phyloP scores from a whole-genome alignment of 163 green algal genomes.

The Prototheca stagnorum region DNA sequence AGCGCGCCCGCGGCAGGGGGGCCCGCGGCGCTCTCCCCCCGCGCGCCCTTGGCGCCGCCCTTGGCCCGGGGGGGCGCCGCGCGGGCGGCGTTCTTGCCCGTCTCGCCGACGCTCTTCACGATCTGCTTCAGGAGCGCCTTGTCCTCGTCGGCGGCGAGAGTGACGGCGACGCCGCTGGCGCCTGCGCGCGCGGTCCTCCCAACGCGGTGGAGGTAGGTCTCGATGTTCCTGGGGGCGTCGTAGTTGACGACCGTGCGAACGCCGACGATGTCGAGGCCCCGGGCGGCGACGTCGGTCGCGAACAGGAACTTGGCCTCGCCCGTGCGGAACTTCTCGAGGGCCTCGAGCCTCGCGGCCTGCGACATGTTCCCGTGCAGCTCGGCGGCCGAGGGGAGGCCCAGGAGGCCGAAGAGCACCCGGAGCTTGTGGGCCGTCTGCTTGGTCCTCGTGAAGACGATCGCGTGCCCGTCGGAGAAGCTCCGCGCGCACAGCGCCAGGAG shows the following conservation, averaged over 20 bases:
- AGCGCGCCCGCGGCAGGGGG: constrained; percentile 18
- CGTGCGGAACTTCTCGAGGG: constrained; percentile 64
- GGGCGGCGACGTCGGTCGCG: constrained; percentile 90
- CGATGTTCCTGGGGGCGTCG: constrained; percentile 62
- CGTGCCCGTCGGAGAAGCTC: constrained; percentile 45
- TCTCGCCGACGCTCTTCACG: constrained; percentile 6
- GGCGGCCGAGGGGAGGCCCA: constrained; percentile 49
- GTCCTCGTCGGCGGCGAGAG: constrained; percentile 70
- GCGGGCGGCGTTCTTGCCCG: too few species aligned
- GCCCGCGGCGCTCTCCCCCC: too few species aligned
- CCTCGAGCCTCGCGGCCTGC: constrained; percentile 72
- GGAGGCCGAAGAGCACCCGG: constrained; percentile 90
- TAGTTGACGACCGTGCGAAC: constrained; percentile 90
- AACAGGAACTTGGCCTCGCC: constrained; percentile 68
- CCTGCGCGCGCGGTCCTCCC: constrained; percentile 87
- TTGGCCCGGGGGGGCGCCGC: too few species aligned
- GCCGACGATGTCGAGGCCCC: constrained; percentile 90
- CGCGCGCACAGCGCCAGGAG: constrained; percentile 67
- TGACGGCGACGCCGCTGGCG: constrained; percentile 60
- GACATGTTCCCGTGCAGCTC: constrained; percentile 98
- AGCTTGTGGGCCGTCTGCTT: constrained; percentile 72
- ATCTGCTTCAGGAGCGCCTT: constrained; percentile 74
- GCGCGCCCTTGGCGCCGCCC: too few species aligned
- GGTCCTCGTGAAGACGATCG: constrained; percentile 83
- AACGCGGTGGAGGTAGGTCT: constrained; percentile 61